phyloP scores from a whole-genome alignment of 768 basidiomycete species.

The Glaciozyma antarctica region DNA sequence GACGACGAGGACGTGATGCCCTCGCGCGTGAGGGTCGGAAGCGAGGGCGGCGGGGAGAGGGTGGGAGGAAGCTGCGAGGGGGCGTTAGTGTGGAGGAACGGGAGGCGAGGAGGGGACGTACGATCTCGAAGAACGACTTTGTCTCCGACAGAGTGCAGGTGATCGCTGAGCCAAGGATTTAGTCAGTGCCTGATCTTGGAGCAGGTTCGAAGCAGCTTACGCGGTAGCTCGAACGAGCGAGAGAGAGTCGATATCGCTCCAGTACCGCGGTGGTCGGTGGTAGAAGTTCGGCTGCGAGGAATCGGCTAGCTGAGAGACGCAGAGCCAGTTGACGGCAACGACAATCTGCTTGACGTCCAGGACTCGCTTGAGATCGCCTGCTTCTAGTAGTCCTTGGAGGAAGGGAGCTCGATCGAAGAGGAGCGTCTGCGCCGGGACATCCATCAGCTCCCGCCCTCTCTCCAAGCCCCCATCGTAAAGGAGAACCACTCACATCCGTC shows the following conservation, averaged over 20 bases:
- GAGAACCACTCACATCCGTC: conserved; percentile 7
- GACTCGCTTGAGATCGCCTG: not conserved
- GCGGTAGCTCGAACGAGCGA: conserved; percentile 16
- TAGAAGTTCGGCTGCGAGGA: not conserved
- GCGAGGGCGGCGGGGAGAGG: conserved; percentile 36
- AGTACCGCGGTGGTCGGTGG: conserved; percentile 23
- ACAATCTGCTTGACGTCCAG: conserved; percentile 28
- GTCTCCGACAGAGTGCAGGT: conserved; percentile 25
- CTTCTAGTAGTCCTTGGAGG: not conserved
- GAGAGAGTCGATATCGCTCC: conserved; percentile 22
- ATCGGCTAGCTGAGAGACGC: conserved; percentile 11
- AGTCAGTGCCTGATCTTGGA: too few relatives aligned
- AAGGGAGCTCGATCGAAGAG: not conserved
- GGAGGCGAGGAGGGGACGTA: not conserved
- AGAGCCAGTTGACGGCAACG: conserved; percentile 30
- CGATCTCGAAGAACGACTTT: conserved; percentile 23
- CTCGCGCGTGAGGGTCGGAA: not conserved
- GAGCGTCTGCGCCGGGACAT: not conserved
- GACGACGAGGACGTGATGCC: conserved; percentile 50
- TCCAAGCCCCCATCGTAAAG: not conserved
- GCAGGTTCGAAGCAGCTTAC: not conserved
- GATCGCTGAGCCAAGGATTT: conserved; percentile 1
- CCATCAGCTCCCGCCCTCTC: not conserved
- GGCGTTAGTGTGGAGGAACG: not conserved
- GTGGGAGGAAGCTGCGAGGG: not conserved